Conservation (phyloP, 805 yeast species). For the Kregervanrija delftensis region DNA sequence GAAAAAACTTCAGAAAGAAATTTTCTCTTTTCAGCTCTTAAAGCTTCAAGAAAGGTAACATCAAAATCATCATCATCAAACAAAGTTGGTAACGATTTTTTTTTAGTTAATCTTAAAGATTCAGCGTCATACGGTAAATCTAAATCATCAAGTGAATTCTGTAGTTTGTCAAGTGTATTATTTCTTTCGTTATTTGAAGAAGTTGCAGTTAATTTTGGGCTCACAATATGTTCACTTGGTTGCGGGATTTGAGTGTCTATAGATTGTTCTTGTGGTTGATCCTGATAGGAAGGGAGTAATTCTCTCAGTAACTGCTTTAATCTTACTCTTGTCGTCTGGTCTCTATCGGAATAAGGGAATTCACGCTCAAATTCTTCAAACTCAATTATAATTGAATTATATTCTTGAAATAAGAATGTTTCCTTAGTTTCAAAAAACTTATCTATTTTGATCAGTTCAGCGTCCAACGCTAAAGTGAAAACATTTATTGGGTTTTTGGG, state of each 20-base stretch:
- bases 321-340: constrained; percentile 10
- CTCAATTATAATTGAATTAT: constrained; percentile 54
- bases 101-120: constrained; percentile 14
- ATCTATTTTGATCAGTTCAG: constrained; percentile 71
- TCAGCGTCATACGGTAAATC: constrained; percentile 10
- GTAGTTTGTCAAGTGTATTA: too few species aligned
- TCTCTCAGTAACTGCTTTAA: constrained; percentile 13
- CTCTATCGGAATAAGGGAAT: constrained; percentile 18
- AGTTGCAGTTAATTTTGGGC: too few species aligned
- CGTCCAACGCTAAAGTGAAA: constrained; percentile 69
- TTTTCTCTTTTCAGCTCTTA: constrained; percentile 58
- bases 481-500: constrained; percentile 42
- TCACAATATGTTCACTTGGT: too few species aligned
- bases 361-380: constrained; percentile 50
- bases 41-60: constrained; percentile 38
- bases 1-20: constrained; percentile 64
- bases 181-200: too few species aligned
- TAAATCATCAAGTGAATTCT: too few species aligned
- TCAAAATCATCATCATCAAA: constrained; percentile 32
- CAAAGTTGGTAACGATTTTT: constrained; percentile 24
- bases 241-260: too few species aligned
- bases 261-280: too few species aligned
- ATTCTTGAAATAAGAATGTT: constrained; percentile 42
- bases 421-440: constrained; percentile 68
- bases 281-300: not conserved